Base-by-base conservation (phyloP, 2,329 filamentous ascomycete genomes). In the Cytospora paraplurivora region DNA sequence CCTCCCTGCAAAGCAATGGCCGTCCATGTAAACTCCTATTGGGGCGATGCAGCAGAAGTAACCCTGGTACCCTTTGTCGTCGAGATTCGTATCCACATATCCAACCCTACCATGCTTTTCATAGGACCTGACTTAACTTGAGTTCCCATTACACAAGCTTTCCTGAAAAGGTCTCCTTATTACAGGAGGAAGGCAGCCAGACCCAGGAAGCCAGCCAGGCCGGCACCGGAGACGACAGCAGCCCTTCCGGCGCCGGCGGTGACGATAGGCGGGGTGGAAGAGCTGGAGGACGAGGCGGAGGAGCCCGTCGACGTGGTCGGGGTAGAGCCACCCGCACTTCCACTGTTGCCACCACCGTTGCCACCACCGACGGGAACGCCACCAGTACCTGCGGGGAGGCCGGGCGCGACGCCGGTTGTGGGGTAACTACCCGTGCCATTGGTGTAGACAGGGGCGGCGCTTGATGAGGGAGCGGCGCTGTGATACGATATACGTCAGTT, bases 111-210 rank as follows among this genome's bases (percentile, higher is more conserved):
- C 44, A 47, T 38, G 59, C 33, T 61, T 37, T 47, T 49, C 38
- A 19, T 62, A 62, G 61, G 64, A 59, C 64, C 38, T 68, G 71
- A 72, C 68, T 69, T 69, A 67, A 71, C 70, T 69, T 71, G 71
- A 68, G 70, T 62, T 52, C 6, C 34, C 19, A 47, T 38, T 34
- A 27, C 33, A 35, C 21, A 15, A 4, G 15, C 59, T 61, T 21
- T 49, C 55, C 21, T 34, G 54, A 66, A 66, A 68, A 70, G 67
- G 64, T 67, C 72, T 72, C 69, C 63, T 74, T 79, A 81, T 83
- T 86, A 87, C 78, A 86, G 80, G 72, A 81, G 73, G 75, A 83
- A 78, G 74, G 83, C 85, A 72, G 82, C 84, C 66, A 87, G 74
- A 72, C 82, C 86, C 74, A 87, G 78, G 69, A 87, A 74, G 79